phyloP scores from a whole-genome alignment of 257 asterid genomes.

The Linderniella brevidens region DNA sequence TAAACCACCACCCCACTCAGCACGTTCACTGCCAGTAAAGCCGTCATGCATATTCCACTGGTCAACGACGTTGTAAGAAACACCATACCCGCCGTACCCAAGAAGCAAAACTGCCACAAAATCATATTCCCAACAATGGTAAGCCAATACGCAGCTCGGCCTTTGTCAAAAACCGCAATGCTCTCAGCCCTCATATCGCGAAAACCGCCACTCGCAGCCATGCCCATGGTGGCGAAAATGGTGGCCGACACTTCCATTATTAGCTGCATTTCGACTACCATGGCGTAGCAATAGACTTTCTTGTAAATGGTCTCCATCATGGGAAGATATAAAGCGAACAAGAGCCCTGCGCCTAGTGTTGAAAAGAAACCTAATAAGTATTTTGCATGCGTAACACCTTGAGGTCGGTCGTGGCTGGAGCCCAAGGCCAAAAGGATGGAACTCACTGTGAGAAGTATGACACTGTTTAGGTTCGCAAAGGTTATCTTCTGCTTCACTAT shows the following conservation, averaged over 20 bases:
- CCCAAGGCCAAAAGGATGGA: conserved; percentile 35
- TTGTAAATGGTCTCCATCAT: conserved; percentile 52
- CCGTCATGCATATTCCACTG: conserved; percentile 66
- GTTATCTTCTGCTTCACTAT: conserved; percentile 45
- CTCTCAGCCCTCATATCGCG: conserved; percentile 25
- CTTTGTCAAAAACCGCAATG: conserved; percentile 30
- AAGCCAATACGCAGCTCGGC: conserved; percentile 30
- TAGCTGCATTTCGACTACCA: conserved; percentile 79
- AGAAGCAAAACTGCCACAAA: conserved; percentile 53
- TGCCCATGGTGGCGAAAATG: conserved; percentile 29
- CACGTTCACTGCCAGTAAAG: conserved; percentile 39
- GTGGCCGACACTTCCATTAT: conserved; percentile 52
- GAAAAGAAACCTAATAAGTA: conserved; percentile 40
- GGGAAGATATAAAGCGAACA: conserved; percentile 54
- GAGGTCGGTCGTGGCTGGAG: conserved; percentile 27
- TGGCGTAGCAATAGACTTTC: conserved; percentile 36
- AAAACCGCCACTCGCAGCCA: conserved; percentile 29
- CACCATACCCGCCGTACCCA: conserved; percentile 78
- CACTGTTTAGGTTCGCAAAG: conserved; percentile 44
- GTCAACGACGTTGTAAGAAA: conserved; percentile 59
- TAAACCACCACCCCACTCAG: conserved; percentile 42
- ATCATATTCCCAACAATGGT: conserved; percentile 20
- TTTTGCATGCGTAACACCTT: conserved; percentile 15
- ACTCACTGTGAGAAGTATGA: conserved; percentile 42
- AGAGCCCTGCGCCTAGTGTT: conserved; percentile 42